phyloP scores from a whole-genome alignment of 345 rosid genomes.

The Lepidium africanum region DNA sequence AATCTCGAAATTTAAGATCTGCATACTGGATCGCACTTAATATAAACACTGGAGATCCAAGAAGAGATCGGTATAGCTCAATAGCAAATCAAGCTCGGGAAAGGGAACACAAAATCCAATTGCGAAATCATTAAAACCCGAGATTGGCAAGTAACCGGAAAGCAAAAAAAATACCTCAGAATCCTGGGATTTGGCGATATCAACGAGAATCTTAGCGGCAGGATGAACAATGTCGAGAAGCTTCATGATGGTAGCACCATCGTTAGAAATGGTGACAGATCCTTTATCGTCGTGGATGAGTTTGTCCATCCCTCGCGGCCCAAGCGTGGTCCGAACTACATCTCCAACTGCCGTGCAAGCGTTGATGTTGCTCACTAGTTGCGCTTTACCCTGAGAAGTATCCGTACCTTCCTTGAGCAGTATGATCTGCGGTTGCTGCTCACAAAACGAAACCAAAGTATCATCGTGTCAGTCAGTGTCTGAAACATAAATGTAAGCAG shows the following conservation, averaged over 20 bases:
- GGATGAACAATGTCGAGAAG: conserved; percentile 93
- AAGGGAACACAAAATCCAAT: not conserved
- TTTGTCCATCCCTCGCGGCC: conserved; percentile 98
- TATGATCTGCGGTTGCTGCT: conserved; percentile 99
- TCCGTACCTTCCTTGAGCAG: conserved; percentile 97
- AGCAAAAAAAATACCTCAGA: conserved; percentile 53
- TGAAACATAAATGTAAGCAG: not conserved
- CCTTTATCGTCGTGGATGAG: conserved; percentile 97
- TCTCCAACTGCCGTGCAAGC: conserved; percentile 94
- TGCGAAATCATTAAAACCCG: not conserved
- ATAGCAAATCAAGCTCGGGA: not conserved
- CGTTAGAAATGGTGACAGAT: conserved; percentile 87
- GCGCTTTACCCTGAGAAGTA: conserved; percentile 94
- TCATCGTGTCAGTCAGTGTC: not conserved
- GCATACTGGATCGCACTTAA: not conserved
- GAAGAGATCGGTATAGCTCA: not conserved
- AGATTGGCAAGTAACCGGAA: not conserved
- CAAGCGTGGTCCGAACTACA: conserved; percentile 83
- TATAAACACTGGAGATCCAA: not conserved
- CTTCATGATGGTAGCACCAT: conserved; percentile 99
- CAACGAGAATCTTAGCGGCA: conserved; percentile 97
- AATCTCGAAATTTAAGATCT: conserved; percentile 12
- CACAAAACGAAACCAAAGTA: not conserved
- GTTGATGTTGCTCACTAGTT: conserved; percentile 91
- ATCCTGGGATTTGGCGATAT: conserved; percentile 98